Evolutionary conservation across 805 yeast genomes (phyloP).

Genomic region (Candida anglica): DNA sequence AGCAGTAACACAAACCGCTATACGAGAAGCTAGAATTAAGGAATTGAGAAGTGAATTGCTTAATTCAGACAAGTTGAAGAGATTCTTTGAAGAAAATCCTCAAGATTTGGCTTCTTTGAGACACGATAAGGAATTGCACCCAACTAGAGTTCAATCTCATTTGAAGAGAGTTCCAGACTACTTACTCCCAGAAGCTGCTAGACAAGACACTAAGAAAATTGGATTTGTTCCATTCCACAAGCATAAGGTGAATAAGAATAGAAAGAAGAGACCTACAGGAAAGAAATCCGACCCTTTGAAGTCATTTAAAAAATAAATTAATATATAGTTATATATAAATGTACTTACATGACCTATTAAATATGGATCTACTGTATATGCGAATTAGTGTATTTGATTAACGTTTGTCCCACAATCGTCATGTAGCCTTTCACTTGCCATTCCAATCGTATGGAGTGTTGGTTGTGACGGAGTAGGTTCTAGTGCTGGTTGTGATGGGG

Average conservation of each 20-base stretch:
- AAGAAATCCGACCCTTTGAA: conserved; percentile 65
- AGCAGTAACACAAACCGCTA: conserved; percentile 83
- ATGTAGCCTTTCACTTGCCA: too few species aligned
- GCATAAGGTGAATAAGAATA: conserved; percentile 42
- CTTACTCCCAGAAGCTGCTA: conserved; percentile 75
- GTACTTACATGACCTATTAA: too few species aligned
- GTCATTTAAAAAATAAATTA: conserved; percentile 22
- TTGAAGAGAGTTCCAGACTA: conserved; percentile 92
- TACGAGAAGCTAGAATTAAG: conserved; percentile 88
- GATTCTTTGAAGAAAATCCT: conserved; percentile 97
- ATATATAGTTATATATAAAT: not conserved
- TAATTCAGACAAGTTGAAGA: conserved; percentile 82
- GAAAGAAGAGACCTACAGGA: conserved; percentile 29
- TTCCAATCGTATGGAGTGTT: too few species aligned
- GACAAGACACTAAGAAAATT: conserved; percentile 48
- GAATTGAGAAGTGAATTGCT: conserved; percentile 85
- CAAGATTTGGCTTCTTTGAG: conserved; percentile 85
- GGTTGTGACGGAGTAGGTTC: too few species aligned
- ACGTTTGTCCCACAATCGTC: too few species aligned
- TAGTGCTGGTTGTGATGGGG: too few species aligned
- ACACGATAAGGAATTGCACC: conserved; percentile 87
- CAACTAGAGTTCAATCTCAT: conserved; percentile 77
- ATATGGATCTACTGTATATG: too few species aligned
- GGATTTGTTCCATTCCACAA: conserved; percentile 76
- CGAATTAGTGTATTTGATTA: too few species aligned